Evolutionary conservation across 2,329 filamentous ascomycete species (phyloP).

Genomic region (Cladophialophora carrionii): DNA sequence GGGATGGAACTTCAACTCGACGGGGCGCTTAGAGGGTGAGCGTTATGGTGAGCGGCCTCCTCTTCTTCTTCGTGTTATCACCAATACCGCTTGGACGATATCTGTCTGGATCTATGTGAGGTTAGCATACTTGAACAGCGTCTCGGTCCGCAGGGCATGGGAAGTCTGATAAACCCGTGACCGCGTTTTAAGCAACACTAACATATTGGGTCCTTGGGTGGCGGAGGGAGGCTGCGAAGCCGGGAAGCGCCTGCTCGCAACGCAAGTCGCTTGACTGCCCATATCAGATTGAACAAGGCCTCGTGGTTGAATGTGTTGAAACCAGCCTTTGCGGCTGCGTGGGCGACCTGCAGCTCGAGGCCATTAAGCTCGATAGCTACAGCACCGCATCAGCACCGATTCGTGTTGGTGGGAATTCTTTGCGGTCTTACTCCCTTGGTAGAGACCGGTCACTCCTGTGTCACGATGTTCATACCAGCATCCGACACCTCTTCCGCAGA

Average conservation of each 20-base stretch:
- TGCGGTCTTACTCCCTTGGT: slow-evolving; percentile 32
- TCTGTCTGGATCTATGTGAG: slow-evolving; percentile 30
- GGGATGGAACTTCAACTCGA: slow-evolving; percentile 25
- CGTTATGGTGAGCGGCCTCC: slow-evolving; percentile 15
- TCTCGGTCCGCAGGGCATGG: background rate
- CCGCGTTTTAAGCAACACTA: background rate
- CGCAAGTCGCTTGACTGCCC: slow-evolving; percentile 33
- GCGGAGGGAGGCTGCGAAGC: background rate
- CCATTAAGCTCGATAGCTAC: slow-evolving; percentile 32
- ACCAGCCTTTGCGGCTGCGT: slow-evolving; percentile 32
- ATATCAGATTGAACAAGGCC: slow-evolving; percentile 37
- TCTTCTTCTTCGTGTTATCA: slow-evolving; percentile 34
- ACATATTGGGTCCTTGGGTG: slow-evolving; percentile 26
- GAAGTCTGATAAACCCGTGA: too few species aligned
- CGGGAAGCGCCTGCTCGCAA: slow-evolving; percentile 13
- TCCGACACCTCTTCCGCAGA: slow-evolving; percentile 24
- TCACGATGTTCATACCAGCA: slow-evolving; percentile 37
- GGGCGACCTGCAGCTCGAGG: slow-evolving; percentile 32
- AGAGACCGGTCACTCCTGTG: slow-evolving; percentile 35
- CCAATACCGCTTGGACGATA: slow-evolving; percentile 33
- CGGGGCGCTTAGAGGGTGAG: background rate
- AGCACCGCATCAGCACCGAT: slow-evolving; percentile 9
- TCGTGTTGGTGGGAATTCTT: background rate
- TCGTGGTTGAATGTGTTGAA: slow-evolving; percentile 34
- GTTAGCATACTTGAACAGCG: background rate